phyloP scores from a whole-genome alignment of 352 stramenopile genomes.

The Pythium angustatum region DNA sequence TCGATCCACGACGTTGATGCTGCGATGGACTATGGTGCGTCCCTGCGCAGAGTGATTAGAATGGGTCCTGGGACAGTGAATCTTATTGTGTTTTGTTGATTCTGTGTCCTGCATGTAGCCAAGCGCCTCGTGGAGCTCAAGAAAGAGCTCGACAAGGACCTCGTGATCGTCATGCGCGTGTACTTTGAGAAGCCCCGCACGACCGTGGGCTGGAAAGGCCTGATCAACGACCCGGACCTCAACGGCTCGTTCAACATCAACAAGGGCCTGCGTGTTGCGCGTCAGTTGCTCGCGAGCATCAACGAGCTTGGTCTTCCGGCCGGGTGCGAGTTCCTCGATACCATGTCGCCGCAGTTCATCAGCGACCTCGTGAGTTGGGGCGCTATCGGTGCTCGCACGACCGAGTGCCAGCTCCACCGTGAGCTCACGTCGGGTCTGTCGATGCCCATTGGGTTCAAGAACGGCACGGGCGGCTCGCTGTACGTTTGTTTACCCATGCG shows the following conservation, averaged over 20 bases:
- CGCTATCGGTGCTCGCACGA: conserved; percentile 89
- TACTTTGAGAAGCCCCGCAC: conserved; percentile 92
- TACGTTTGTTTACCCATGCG: conserved; percentile 25
- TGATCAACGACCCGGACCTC: conserved; percentile 91
- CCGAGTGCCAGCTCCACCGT: conserved; percentile 88
- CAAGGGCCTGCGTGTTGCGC: conserved; percentile 84
- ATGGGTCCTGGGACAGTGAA: neutral
- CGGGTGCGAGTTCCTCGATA: conserved; percentile 89
- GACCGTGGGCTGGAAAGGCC: conserved; percentile 88
- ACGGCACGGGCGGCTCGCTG: conserved; percentile 85
- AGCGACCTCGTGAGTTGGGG: conserved; percentile 89
- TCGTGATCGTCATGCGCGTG: conserved; percentile 90
- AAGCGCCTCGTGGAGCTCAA: conserved; percentile 66
- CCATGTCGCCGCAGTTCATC: conserved; percentile 91
- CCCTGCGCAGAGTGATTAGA: neutral
- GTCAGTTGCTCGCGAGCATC: conserved; percentile 81
- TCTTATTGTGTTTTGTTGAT: neutral
- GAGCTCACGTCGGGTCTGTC: conserved; percentile 89
- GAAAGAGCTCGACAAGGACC: conserved; percentile 77
- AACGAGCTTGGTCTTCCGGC: conserved; percentile 86
- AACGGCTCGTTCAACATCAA: conserved; percentile 92
- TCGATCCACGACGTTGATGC: conserved; percentile 89
- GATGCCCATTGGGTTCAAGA: conserved; percentile 93
- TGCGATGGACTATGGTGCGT: conserved; percentile 80
- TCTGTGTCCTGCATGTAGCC: conserved; percentile 22